Evolutionary conservation across 805 yeast species (phyloP).

Genomic region (Lachancea sp.): DNA sequence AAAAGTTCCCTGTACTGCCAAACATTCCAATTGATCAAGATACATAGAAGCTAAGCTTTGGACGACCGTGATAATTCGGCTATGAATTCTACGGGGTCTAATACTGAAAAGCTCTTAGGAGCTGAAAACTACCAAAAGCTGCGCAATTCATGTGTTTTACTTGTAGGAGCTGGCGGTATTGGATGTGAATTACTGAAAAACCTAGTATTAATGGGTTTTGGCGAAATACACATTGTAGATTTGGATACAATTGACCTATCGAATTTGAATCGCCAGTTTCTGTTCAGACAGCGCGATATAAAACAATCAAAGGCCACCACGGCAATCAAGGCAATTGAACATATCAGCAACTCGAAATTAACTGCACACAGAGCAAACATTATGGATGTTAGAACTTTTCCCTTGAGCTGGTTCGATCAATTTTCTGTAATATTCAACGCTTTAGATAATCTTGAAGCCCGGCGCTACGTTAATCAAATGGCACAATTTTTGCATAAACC

Average conservation of each 20-base stretch:
- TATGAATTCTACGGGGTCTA: not conserved
- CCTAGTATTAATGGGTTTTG: constrained; percentile 69
- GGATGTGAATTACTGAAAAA: constrained; percentile 89
- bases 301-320: constrained; percentile 82
- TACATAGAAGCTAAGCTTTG: too few relatives aligned
- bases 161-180: constrained; percentile 96
- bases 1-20: too few relatives aligned
- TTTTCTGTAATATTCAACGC: constrained; percentile 86
- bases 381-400: constrained; percentile 66
- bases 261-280: constrained; percentile 86
- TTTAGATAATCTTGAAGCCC: constrained; percentile 85
- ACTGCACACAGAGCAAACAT: constrained; percentile 83
- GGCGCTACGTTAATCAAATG: constrained; percentile 81
- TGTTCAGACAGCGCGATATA: constrained; percentile 84
- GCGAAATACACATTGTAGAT: constrained; percentile 88
- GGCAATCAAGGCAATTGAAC: constrained; percentile 73
- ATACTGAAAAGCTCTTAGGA: constrained; percentile 24
- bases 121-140: constrained; percentile 22
- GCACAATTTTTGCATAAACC: constrained; percentile 69
- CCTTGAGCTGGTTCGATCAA: constrained; percentile 67
- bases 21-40: too few relatives aligned
- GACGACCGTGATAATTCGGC: not conserved
- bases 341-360: constrained; percentile 61
- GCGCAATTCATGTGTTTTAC: constrained; percentile 49
- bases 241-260: constrained; percentile 91